A percentile compares a stretch with the other conserved stretches of the same genome.
These are phyloP conservation scores for Apocynum venetum DNA, from an alignment of 257 asterid species.

Conservation along the genomic window DNA sequence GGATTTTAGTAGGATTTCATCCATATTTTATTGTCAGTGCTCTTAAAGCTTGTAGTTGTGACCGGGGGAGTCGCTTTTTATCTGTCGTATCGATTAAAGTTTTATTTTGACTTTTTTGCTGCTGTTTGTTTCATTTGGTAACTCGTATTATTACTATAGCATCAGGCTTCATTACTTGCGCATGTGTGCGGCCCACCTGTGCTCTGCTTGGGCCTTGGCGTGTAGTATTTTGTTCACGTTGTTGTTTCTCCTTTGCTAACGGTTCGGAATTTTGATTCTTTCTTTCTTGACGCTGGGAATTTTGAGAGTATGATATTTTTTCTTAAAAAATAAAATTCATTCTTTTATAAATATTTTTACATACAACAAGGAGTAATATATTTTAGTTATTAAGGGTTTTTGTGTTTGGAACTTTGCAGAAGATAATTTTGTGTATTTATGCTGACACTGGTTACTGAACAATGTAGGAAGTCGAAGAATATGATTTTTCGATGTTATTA, in stretches of 20 bases:
- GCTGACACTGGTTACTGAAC: neutral
- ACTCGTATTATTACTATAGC: neutral
- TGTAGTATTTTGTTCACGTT: neutral
- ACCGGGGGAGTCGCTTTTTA: conserved; percentile 24
- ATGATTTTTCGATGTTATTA: neutral
- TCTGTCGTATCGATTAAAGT: conserved; percentile 12
- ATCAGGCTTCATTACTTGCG: neutral
- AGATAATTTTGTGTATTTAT: neutral
- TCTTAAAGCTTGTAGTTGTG: conserved; percentile 15
- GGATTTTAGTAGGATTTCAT: conserved; percentile 25
- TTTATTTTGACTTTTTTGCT: conserved; percentile 7
- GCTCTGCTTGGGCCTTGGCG: neutral
- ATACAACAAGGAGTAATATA: neutral
- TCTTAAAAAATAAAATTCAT: no score
- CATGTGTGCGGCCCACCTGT: conserved; percentile 18
- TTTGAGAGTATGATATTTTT: no score
- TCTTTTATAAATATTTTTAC: neutral
- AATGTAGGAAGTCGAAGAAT: no score
- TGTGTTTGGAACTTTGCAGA: neutral
- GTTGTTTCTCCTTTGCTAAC: neutral
- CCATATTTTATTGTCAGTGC: conserved; percentile 15
- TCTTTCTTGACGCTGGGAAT: no score
- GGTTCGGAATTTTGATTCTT: no score
- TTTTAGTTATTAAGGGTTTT: no score
- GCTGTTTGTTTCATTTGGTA: neutral